These are phyloP conservation scores for Brassica nigra DNA, from an alignment of 345 rosid species.

Conservation along the genomic window DNA sequence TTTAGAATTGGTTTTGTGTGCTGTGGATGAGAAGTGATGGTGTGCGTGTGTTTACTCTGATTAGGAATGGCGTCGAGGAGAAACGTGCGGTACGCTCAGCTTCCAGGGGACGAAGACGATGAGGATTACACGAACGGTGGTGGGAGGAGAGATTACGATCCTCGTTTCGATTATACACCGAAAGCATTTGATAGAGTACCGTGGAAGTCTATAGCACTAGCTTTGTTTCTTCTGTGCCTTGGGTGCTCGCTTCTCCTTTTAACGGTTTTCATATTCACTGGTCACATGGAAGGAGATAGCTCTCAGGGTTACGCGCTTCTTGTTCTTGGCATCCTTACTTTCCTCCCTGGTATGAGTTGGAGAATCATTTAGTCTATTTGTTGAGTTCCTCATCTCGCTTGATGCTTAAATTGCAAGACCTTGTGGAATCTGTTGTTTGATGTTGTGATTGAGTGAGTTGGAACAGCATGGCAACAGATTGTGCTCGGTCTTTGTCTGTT, in stretches of 20 bases:
- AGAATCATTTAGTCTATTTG: background rate
- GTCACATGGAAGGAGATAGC: slow-evolving; percentile 87
- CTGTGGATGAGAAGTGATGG: background rate
- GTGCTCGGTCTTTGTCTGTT: background rate
- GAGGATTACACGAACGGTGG: slow-evolving; percentile 38
- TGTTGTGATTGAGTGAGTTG: background rate
- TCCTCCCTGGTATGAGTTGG: slow-evolving; percentile 68
- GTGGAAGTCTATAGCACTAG: slow-evolving; percentile 80
- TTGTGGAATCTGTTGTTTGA: background rate
- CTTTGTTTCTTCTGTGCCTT: slow-evolving; percentile 64
- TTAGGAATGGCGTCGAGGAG: slow-evolving; percentile 65
- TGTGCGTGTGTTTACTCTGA: slow-evolving; percentile 3
- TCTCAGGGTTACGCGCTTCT: slow-evolving; percentile 84
- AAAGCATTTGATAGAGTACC: slow-evolving; percentile 67
- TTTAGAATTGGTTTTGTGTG: background rate
- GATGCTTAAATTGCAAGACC: background rate
- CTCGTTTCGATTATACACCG: slow-evolving; percentile 74
- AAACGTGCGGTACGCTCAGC: slow-evolving; percentile 51
- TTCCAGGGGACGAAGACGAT: slow-evolving; percentile 61
- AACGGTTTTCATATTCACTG: slow-evolving; percentile 66
- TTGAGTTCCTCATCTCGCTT: background rate
- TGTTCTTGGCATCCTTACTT: slow-evolving; percentile 73
- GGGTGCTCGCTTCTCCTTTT: slow-evolving; percentile 74
- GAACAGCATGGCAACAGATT: background rate
- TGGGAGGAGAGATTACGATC: slow-evolving; percentile 48